A percentile compares a stretch with the other conserved stretches of the same genome.
phyloP scores from a whole-genome alignment of 164 flowering plant species.

The Stephania yunnanensis region DNA sequence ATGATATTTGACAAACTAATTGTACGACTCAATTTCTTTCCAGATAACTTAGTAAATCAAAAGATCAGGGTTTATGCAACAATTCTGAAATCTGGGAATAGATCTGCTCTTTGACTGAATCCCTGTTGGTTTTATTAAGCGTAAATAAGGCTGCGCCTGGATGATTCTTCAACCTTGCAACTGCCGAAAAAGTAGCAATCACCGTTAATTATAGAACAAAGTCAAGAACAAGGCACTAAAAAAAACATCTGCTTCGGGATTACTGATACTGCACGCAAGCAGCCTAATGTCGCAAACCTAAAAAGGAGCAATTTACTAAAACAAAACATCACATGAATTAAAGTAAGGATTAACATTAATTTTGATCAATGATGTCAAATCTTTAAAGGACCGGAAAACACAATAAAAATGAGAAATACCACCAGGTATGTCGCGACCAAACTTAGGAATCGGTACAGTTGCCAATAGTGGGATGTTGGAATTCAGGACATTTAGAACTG shows the following conservation, averaged over 20 bases:
- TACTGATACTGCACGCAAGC: not conserved
- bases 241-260: not conserved
- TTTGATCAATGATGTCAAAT: not conserved
- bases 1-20: too few relatives aligned
- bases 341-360: too few relatives aligned
- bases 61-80: constrained; percentile 15
- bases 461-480: constrained; percentile 76
- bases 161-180: constrained; percentile 71
- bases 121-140: constrained; percentile 47
- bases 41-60: too few relatives aligned
- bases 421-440: constrained; percentile 76
- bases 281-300: not conserved
- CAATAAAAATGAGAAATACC: constrained; percentile 34
- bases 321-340: too few relatives aligned
- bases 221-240: not conserved
- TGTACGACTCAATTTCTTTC: too few relatives aligned
- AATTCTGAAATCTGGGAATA: constrained; percentile 34
- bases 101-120: constrained; percentile 43
- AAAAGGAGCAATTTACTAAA: not conserved
- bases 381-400: not conserved
- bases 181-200: constrained; percentile 32
- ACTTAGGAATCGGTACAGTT: constrained; percentile 62
- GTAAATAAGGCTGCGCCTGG: constrained; percentile 57
- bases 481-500: constrained; percentile 62
- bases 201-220: not conserved